A percentile compares a stretch with the other conserved stretches of the same genome.
These are phyloP conservation scores for Annulohypoxylon moriforme DNA, from an alignment of 495 filamentous ascomycete species.

Conservation along the genomic window DNA sequence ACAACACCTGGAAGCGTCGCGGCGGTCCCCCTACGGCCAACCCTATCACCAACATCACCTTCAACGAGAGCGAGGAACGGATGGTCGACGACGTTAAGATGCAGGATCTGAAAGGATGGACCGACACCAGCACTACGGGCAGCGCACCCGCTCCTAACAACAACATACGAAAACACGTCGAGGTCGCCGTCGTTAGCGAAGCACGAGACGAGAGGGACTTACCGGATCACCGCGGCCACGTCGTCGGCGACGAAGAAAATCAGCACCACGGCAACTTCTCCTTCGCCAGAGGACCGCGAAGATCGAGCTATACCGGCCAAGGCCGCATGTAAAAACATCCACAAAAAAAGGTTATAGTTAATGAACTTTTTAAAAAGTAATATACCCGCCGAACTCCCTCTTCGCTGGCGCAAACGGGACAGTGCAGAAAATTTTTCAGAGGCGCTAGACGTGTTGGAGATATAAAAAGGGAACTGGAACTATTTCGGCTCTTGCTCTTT, in stretches of 20 bases:
- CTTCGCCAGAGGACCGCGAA: constrained; percentile 36
- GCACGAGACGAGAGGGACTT: constrained; percentile 21
- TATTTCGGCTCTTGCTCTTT: constrained; percentile 11
- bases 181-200: constrained; percentile 41
- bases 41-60: constrained; percentile 60
- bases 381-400: constrained; percentile 17
- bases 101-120: constrained; percentile 49
- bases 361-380: constrained; percentile 18
- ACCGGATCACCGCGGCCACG: constrained; percentile 2
- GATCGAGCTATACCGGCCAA: constrained; percentile 37
- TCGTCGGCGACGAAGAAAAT: constrained; percentile 38
- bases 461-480: background rate
- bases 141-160: constrained; percentile 19
- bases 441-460: constrained; percentile 24
- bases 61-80: constrained; percentile 63
- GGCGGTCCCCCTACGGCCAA: constrained; percentile 54
- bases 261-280: constrained; percentile 42
- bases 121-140: constrained; percentile 39
- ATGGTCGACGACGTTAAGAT: constrained; percentile 57
- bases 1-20: constrained; percentile 55
- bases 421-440: constrained; percentile 18
- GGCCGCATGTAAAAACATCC: constrained; percentile 21
- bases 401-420: constrained; percentile 31
- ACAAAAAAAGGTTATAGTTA: constrained; percentile 7
- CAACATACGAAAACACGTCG: constrained; percentile 42